Percentiles rank a stretch among this genome's conserved stretches.
These are phyloP conservation scores for Picea glauca DNA, from an alignment of 75 land plant species.

Conservation along the genomic window DNA sequence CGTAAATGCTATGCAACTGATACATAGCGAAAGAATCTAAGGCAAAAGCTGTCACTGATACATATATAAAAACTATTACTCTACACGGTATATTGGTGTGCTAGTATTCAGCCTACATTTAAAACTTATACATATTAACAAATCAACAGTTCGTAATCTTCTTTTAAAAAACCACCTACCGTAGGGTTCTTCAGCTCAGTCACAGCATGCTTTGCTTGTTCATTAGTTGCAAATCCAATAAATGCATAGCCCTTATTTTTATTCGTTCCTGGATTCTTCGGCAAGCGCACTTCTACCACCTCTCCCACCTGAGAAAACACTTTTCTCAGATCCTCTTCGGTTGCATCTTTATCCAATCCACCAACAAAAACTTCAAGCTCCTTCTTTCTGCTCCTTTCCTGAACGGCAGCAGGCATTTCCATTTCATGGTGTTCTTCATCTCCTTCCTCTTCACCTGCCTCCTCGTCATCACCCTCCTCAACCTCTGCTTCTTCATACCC, in stretches of 20 bases:
- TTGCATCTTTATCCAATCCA: slow-evolving; percentile 78
- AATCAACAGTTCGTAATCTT: neutral
- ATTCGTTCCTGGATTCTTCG: slow-evolving; percentile 71
- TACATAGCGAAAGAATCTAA: no score
- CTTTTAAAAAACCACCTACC: slow-evolving; percentile 21
- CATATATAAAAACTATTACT: no score
- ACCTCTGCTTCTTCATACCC: slow-evolving; percentile 17
- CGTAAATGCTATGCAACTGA: no score
- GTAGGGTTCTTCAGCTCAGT: slow-evolving; percentile 57
- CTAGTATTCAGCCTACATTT: neutral
- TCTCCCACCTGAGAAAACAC: slow-evolving; percentile 71
- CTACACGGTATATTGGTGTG: no score
- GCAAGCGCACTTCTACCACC: slow-evolving; percentile 67
- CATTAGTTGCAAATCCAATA: slow-evolving; percentile 73
- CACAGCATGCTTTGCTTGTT: slow-evolving; percentile 73
- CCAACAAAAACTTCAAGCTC: slow-evolving; percentile 91
- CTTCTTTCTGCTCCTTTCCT: slow-evolving; percentile 48
- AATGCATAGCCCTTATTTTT: slow-evolving; percentile 96
- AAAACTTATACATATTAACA: neutral
- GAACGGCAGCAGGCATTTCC: slow-evolving; percentile 16
- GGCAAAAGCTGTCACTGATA: no score
- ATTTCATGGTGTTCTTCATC: slow-evolving; percentile 27
- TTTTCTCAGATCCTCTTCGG: slow-evolving; percentile 71
- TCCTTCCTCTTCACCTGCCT: slow-evolving; percentile 17
- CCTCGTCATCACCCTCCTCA: slow-evolving; percentile 23